Evolutionary conservation across 2,329 filamentous ascomycete genomes (phyloP), one percentile per base, ranked within the genome.

Genomic region (Colletotrichum euphorbiae): DNA sequence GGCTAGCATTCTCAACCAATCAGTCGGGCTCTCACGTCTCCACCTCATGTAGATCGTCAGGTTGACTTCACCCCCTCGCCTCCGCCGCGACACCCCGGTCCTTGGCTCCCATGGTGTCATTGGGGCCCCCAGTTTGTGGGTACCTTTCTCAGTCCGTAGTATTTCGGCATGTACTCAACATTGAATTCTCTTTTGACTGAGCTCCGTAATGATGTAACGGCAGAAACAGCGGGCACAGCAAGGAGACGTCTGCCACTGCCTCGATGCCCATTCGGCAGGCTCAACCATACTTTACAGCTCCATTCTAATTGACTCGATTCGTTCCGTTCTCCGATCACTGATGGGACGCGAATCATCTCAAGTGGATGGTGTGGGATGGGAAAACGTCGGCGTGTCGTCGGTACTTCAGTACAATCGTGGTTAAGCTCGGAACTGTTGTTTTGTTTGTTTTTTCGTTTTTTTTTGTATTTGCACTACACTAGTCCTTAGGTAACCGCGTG

Each of bases 41-140:
- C 59, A 58, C 69, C 64, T 69, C 60, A 57, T 69, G 69, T 64
- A 59, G 63, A 70, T 71, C 65, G 21, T 12, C 57, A 19, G 33
- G 43, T 36, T 21, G 28, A 28, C 31, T 28, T 28, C 46, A 36
- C 33, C 28, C 33, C 50, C 69, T 63, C 58, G 56, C 51, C 64
- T 58, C 55, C 70, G 55, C 55, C 58, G 43, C 46, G 24, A 17
- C 40, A 31, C 54, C 61, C 31, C 36, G 38, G 33, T 42, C 52
- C 61, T 59, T 63, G 51, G 45, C 33, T 50, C 45, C 36, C 19
- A 51, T 58, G 60, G 52, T 64, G 52, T 68, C 60, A 64, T 68
- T 67, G 48, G 40, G 38, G 43, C 52, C 21, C 43, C 28, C 33
- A 11, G 31, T 48, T 31, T 55, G 38, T 45, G 17, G 9, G 28